Evolutionary conservation across 441 rosid genomes (phyloP), one percentile per base, ranked within the genome.

Genomic region (Corymbia citriodora): DNA sequence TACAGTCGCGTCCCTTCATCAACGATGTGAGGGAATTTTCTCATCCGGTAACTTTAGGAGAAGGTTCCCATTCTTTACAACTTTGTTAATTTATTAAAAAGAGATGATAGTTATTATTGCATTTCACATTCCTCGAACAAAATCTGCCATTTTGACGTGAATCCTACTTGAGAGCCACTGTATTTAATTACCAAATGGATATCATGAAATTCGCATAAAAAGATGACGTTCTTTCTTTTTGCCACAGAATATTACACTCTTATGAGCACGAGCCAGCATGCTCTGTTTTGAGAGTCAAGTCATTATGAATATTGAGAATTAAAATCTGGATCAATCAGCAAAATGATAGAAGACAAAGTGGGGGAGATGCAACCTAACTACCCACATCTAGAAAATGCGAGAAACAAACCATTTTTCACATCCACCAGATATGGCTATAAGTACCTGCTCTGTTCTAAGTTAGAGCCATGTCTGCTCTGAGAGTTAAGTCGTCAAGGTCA

Each of bases 221-320:
- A 70, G 33, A 18, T 17, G 25, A 17, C 7, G 9, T 68, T 9
- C 12, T 12, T 27, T 5, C 31, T n/a, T 65, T 65, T 68, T 2
- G 2, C 23, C 72, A n/a, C 10, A 6, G 19, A 65, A n/a, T n/a
- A n/a, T 14, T 0, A 7, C 19, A 0, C 36, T 63, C 31, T n/a
- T 0, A 68, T 0, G 7, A 16, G 79, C 79, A 68, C 79, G 6
- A 65, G 74, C 74, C 74, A n/a, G 10, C 74, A 65, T 65, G 74
- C 40, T 65, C 19, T n/a, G 74, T 65, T 65, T 6, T 65, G 40
- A 65, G 74, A 0, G 21, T 65, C 40, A 3, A 15, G 19, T 65
- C 21, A n/a, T 0, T 65, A 0, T 65, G 1, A 59, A 2, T 0
- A 59, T 10, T 25, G 1, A 10, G 63, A 59, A 4, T 10, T 0